Base-by-base conservation (phyloP, 2,329 filamentous ascomycete species). In the Colletotrichum graminicola region DNA sequence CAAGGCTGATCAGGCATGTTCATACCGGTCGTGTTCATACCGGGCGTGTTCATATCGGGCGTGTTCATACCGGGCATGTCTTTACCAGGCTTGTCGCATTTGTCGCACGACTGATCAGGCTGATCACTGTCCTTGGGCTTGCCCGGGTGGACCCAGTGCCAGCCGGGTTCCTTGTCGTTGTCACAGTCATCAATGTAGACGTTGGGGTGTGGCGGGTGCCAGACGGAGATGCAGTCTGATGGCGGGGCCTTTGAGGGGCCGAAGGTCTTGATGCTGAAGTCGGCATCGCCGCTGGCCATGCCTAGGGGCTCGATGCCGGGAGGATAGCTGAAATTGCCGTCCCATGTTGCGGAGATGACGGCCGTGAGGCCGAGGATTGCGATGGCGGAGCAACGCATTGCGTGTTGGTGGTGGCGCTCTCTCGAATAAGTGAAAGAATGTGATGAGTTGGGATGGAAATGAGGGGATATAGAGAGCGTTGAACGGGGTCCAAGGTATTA, bases 181-280 rank as follows among this genome's bases (percentile, higher is more conserved):
- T 82, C 79, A 70, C 81, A 83, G 69, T 75, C 76, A 64, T 82
- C 81, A 36, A 83, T 82, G 74, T 75, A 73, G 66, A 82, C 75
- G 45, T 76, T 75, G 36, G 75, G 73, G 76, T 83, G 81, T 16
- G 79, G 69, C 60, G 81, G 81, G 75, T 83, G 81, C 79, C 78
- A 83, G 74, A 79, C 68, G 74, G 79, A 74, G 73, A 66, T 75
- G 75, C 75, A 76, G 73, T 73, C 79, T 1, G 71, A 36, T 16
- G 76, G 72, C 12, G 81, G 79, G 2, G 59, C 68, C n/a, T 39
- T 16, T 2, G 43, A 41, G 56, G 78, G 78, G 73, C 75, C 76
- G 57, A 73, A 55, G 11, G 66, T 67, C 61, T 72, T 70, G 65
- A 71, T 55, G 57, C 47, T 68, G 52, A 71, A 68, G 52, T 71